Evolutionary conservation across 2,329 filamentous ascomycete genomes (phyloP), one percentile per base, ranked within the genome.

Genomic region (Claviceps humidiphila): DNA sequence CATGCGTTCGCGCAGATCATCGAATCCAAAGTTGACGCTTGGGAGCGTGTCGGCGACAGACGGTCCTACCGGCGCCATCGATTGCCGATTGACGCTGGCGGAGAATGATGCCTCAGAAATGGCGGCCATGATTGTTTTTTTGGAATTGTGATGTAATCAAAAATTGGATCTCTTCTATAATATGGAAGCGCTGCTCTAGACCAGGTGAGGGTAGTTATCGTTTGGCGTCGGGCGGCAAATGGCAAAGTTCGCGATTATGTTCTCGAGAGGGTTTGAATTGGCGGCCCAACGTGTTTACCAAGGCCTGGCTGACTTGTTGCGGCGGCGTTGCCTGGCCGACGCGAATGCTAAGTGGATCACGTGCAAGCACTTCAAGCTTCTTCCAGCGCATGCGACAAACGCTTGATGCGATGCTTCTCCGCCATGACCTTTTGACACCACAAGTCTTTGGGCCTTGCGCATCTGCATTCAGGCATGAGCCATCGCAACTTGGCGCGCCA

Each of bases 1-100:
- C 93, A 98, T 97, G 69, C 89, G 87, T 63, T 91, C 89, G 69
- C 91, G 90, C 64, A 98, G 71, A 60, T 96, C 89, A 61, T 97
- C 90, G 68, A 97, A 97, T 54, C 89, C 89, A 67, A 98, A 97
- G 69, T 95, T 89, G 68, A 95, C 87, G 65, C 78, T 87, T 39
- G 93, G 93, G 8, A 98, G 80, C 49, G 81, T 81, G 65, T 89
- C 85, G 43, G 83, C 84, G 71, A 87, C 81, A 6, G 83, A 86
- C 14, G 81, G 78, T 43, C 74, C 79, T 47, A 74, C 71, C 42
- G 80, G 74, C 34, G 77, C 74, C 56, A 79, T 70, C 16, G 79
- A 77, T 58, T 78, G 78, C 60, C 81, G 74, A 61, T 71, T 72
- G 47, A 76, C 69, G 67, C 80, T 82, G 52, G 78, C 78, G 13